These are phyloP conservation scores for Nosema muscidifuracis DNA, from an alignment of 371 early-diverging fungal species.

Conservation along the genomic window DNA sequence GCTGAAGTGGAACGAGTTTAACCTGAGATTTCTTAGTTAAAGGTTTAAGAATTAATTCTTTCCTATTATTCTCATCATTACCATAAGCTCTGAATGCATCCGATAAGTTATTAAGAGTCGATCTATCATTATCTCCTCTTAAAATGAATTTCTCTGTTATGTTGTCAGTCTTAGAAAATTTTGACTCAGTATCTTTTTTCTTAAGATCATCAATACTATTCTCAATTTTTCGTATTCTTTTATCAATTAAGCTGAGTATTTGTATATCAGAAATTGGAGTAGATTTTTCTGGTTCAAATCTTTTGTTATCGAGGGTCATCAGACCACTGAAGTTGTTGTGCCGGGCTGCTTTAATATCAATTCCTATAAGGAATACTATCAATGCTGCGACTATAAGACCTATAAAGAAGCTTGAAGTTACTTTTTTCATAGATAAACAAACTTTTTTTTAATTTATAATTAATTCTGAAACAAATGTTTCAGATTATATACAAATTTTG, in stretches of 20 bases:
- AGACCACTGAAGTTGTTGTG: neutral
- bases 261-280: neutral
- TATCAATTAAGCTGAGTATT: neutral
- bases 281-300: too few species aligned
- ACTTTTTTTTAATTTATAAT: neutral
- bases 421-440: neutral
- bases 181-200: too few species aligned
- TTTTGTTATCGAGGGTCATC: neutral
- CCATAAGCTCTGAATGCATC: too few species aligned
- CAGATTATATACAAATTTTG: neutral
- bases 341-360: neutral
- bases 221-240: neutral
- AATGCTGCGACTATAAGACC: neutral
- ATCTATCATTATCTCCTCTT: too few species aligned
- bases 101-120: too few species aligned
- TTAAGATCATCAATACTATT: neutral
- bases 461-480: slow-evolving; percentile 3
- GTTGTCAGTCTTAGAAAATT: too few species aligned
- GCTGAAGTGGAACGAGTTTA: too few species aligned
- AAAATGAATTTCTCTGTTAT: too few species aligned
- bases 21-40: too few species aligned
- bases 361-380: neutral
- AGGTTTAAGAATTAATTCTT: too few species aligned
- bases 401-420: neutral
- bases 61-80: too few species aligned